A percentile compares a stretch with the other conserved stretches of the same genome.
phyloP scores from a whole-genome alignment of 1,139 yeast species.

The Kurtzmaniella natalensis region DNA sequence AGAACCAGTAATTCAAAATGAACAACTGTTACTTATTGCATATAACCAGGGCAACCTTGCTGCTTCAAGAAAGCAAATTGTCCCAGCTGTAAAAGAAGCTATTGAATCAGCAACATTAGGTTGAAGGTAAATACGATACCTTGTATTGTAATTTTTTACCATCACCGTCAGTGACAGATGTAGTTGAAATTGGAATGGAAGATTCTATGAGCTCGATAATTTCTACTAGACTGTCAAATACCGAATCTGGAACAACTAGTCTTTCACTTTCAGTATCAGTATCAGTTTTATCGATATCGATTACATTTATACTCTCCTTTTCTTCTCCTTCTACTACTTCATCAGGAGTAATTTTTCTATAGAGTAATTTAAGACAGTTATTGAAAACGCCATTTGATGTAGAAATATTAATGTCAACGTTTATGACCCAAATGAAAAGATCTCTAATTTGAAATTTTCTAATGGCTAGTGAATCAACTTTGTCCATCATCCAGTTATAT shows the following conservation, averaged over 20 bases:
- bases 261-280: slow-evolving; percentile 32
- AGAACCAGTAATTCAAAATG: slow-evolving; percentile 16
- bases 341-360: slow-evolving; percentile 22
- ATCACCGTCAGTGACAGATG: slow-evolving; percentile 14
- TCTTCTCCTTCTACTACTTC: slow-evolving; percentile 11
- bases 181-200: slow-evolving; percentile 27
- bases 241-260: slow-evolving; percentile 23
- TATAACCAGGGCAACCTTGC: slow-evolving; percentile 51
- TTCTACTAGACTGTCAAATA: slow-evolving; percentile 20
- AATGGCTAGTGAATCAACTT: slow-evolving; percentile 43
- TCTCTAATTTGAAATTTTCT: slow-evolving; percentile 63
- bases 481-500: slow-evolving; percentile 39
- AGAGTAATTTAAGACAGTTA: slow-evolving; percentile 41
- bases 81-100: slow-evolving; percentile 48
- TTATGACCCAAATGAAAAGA: slow-evolving; percentile 59
- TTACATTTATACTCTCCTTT: slow-evolving; percentile 9
- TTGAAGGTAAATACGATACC: slow-evolving; percentile 20
- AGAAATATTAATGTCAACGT: slow-evolving; percentile 37
- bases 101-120: slow-evolving; percentile 16
- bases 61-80: slow-evolving; percentile 86
- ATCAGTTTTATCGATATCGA: slow-evolving; percentile 1
- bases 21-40: slow-evolving; percentile 19
- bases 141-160: slow-evolving; percentile 13
- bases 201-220: slow-evolving; percentile 22
- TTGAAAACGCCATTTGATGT: slow-evolving; percentile 13